Percentiles rank a stretch among this genome's conserved stretches.
These are phyloP conservation scores for Geranomyces michiganensis DNA, from an alignment of 192 early-diverging fungal genomes.

Conservation along the genomic window DNA sequence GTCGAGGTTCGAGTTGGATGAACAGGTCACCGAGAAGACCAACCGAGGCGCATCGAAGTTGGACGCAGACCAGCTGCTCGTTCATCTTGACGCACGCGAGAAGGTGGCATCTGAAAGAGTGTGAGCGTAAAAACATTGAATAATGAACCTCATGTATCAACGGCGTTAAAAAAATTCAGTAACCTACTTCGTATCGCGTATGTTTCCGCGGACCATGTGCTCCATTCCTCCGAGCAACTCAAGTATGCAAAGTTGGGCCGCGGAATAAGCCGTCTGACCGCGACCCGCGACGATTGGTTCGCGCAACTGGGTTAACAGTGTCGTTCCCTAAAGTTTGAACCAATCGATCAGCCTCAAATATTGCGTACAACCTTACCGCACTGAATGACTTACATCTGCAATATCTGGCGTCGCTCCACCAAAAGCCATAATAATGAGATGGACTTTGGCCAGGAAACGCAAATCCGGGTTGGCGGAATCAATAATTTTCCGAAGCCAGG, in stretches of 20 bases:
- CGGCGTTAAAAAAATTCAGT: neutral
- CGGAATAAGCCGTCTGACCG: neutral
- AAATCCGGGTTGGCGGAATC: neutral
- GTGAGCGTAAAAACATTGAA: too few species aligned
- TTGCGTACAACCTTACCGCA: too few species aligned
- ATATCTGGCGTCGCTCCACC: neutral
- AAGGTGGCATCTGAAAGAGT: constrained; percentile 9
- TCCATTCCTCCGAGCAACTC: neutral
- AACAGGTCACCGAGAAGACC: constrained; percentile 24
- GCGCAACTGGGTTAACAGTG: neutral
- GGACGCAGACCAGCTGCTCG: constrained; percentile 7
- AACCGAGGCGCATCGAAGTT: constrained; percentile 16
- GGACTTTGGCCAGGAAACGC: neutral
- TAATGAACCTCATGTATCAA: too few species aligned
- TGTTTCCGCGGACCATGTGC: constrained; percentile 3
- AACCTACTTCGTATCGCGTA: constrained; percentile 29
- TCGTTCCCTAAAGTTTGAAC: neutral
- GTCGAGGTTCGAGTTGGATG: neutral
- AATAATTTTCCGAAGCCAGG: constrained; percentile 12
- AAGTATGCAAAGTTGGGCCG: neutral
- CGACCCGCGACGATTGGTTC: neutral
- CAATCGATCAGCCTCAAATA: too few species aligned
- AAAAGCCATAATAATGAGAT: constrained; percentile 26
- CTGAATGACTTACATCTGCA: constrained; percentile 3
- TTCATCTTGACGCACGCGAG: constrained; percentile 19